These are phyloP conservation scores for Tirmania nivea DNA, from an alignment of 495 filamentous ascomycete species.

Conservation along the genomic window DNA sequence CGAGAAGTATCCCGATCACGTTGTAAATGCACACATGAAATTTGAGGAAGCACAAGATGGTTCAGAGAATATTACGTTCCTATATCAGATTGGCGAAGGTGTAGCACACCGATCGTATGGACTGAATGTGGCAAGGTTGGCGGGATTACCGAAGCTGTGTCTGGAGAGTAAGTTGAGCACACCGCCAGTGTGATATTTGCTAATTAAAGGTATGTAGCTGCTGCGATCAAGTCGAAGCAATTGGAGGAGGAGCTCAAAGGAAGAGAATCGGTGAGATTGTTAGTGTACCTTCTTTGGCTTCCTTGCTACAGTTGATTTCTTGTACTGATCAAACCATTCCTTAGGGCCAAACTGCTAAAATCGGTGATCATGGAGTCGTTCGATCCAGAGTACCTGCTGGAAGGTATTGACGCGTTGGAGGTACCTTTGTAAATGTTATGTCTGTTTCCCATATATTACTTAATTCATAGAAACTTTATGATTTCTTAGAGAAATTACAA, in stretches of 20 bases:
- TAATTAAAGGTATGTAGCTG: constrained; percentile 29
- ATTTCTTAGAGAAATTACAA: no score
- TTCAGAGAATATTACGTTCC: constrained; percentile 45
- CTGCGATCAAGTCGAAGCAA: constrained; percentile 54
- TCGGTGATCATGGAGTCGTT: background rate
- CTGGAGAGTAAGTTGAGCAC: constrained; percentile 18
- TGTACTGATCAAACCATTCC: background rate
- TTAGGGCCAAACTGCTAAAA: background rate
- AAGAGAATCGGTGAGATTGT: constrained; percentile 25
- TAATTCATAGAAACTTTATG: no score
- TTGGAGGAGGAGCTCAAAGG: constrained; percentile 52
- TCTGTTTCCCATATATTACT: no score
- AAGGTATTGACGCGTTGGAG: background rate
- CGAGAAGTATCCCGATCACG: constrained; percentile 30
- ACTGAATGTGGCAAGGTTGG: constrained; percentile 75
- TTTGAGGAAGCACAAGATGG: constrained; percentile 19
- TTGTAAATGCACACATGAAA: constrained; percentile 28
- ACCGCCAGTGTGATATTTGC: no score
- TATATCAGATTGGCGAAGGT: constrained; percentile 68
- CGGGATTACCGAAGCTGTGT: constrained; percentile 53
- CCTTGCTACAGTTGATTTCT: background rate
- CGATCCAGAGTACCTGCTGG: background rate
- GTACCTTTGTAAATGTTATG: background rate
- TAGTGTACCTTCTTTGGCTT: background rate
- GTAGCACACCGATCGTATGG: constrained; percentile 87